Base-by-base conservation (phyloP, 140 eudicot genomes). In the Cichorium intybus region DNA sequence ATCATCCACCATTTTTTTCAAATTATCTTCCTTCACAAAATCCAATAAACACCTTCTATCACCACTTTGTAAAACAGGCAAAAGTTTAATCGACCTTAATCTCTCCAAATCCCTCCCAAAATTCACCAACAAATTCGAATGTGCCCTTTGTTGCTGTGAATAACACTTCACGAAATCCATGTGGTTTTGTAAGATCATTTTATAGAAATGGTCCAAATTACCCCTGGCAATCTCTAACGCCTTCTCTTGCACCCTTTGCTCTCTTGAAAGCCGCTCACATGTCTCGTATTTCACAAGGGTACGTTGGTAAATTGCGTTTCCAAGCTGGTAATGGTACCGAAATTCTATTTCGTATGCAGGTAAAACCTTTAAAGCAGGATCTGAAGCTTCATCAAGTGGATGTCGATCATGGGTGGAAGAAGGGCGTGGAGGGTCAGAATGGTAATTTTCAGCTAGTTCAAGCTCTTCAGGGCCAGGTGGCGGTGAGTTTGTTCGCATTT, bases 161-260 rank as follows among this genome's bases (percentile, higher is more conserved):
- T 85, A 82, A 77, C 79, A 80, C 73, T 84, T 94, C 27, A 78
- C 74, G 31, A 94, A 94, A 54, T 94, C 95, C 53, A n/a, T 72
- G 72, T 86, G 89, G 63, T 78, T 89, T 17, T 89, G 97, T 56
- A 67, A 72, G 43, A 94, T 78, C 79, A 89, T 89, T 79, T 61
- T 84, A 39, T 84, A 94, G 66, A 79, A 86, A 76, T 84, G 87
- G 72, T 89, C 97, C 71, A 94, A 70, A 76, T 76, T 94, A 68
- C 88, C 87, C 85, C 95, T 73, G 12, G 99, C 97, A 66, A 89
- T 89, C 78, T 86, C 99, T 74, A 94, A 68, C 4, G 97, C 99
- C 77, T 80, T 86, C 50, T 89, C 99, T 78, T 94, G 97, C 64
- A 94, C 99, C 81, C 78, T 86, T 75, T 77, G 94, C 75, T 94